These are phyloP conservation scores for Cymodocea nodosa DNA, from an alignment of 116 monocot genomes.

Conservation along the genomic window DNA sequence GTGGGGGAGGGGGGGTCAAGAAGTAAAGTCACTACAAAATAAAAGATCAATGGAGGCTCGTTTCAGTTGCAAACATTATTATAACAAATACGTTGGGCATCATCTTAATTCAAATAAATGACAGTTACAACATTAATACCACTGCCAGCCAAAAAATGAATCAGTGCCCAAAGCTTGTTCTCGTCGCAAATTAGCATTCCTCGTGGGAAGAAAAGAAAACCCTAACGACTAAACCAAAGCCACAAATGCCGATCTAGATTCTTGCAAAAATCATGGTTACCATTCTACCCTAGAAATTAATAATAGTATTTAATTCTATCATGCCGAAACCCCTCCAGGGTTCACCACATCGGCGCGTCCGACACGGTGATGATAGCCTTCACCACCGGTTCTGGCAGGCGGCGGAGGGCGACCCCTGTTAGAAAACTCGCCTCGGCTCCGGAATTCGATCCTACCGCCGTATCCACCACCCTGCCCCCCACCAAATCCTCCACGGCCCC, in stretches of 20 bases:
- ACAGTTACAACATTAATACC: neutral
- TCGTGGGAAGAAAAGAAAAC: too few relatives aligned
- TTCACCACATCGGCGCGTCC: slow-evolving; percentile 2
- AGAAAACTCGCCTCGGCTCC: slow-evolving; percentile 17
- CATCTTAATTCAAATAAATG: slow-evolving; percentile 2
- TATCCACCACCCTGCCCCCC: slow-evolving; percentile 6
- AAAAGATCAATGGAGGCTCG: neutral
- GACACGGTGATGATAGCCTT: slow-evolving; percentile 15
- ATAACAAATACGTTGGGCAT: neutral
- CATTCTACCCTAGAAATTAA: neutral
- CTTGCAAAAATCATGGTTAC: neutral
- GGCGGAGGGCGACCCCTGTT: slow-evolving; percentile 18
- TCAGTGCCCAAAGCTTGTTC: neutral
- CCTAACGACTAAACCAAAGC: too few relatives aligned
- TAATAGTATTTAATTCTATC: neutral
- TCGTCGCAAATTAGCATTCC: neutral
- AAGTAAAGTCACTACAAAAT: neutral
- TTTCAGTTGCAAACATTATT: neutral
- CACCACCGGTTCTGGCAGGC: neutral
- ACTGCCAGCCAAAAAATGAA: slow-evolving; percentile 1
- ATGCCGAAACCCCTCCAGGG: slow-evolving; percentile 7
- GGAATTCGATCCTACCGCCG: slow-evolving; percentile 23
- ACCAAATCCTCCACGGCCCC: slow-evolving; percentile 12
- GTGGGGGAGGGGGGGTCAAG: neutral
- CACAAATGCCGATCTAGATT: neutral